Evolutionary conservation across 2,329 filamentous ascomycete genomes (phyloP).

Genomic region (Alternaria solani): DNA sequence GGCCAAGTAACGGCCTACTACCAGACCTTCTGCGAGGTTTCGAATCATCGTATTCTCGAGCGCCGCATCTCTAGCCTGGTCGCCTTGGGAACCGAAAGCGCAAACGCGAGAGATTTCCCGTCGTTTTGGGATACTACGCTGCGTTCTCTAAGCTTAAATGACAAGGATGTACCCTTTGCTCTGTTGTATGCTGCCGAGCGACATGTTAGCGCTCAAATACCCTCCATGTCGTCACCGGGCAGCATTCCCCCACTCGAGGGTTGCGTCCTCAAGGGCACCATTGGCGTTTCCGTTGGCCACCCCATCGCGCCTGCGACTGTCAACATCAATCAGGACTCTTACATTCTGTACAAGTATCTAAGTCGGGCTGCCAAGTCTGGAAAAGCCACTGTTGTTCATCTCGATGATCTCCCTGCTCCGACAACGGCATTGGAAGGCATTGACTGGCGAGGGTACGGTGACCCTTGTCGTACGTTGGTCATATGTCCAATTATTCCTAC

Average conservation of each 20-base stretch:
- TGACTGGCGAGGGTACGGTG: constrained; percentile 47
- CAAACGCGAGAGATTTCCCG: constrained; percentile 71
- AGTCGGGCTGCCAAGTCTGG: constrained; percentile 34
- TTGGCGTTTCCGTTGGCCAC: constrained; percentile 34
- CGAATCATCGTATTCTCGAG: constrained; percentile 55
- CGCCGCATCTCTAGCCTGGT: constrained; percentile 55
- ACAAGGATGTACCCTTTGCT: constrained; percentile 54
- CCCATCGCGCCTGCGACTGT: constrained; percentile 36
- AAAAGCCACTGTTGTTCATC: constrained; percentile 39
- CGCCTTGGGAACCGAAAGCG: constrained; percentile 76
- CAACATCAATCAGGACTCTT: constrained; percentile 32
- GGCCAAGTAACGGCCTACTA: constrained; percentile 76
- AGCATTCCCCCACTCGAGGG: constrained; percentile 17
- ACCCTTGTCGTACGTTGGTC: constrained; percentile 44
- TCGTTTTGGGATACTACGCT: constrained; percentile 75
- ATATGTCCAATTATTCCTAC: constrained; percentile 51
- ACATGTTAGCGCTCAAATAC: constrained; percentile 19
- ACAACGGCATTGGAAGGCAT: constrained; percentile 34
- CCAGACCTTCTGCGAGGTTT: constrained; percentile 80
- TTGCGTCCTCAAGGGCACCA: constrained; percentile 37
- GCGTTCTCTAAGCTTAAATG: constrained; percentile 73
- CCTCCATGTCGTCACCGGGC: constrained; percentile 27
- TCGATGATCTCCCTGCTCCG: constrained; percentile 40
- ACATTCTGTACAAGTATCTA: constrained; percentile 37
- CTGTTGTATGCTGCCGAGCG: constrained; percentile 35